phyloP scores from a whole-genome alignment of 441 rosid genomes.

The Syzygium syzygioides region DNA sequence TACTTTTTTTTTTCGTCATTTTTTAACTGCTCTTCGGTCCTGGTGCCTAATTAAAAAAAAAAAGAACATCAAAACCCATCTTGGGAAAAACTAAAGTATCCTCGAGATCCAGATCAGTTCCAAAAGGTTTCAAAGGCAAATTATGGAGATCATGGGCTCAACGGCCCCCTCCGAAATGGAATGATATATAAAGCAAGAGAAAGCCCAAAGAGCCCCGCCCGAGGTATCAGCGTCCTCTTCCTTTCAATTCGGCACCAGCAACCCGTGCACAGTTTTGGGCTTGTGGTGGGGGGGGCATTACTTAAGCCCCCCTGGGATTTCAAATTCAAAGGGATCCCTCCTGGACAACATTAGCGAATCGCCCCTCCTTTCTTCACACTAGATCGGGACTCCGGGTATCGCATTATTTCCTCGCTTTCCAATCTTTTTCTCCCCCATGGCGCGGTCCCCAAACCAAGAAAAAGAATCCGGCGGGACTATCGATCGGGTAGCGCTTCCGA shows the following conservation, averaged over 20 bases:
- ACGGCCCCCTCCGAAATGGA: background rate
- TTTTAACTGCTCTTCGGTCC: background rate
- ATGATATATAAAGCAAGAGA: background rate
- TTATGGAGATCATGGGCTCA: background rate
- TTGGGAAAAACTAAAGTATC: accelerated
- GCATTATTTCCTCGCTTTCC: background rate
- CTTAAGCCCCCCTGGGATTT: background rate
- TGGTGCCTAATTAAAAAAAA: background rate
- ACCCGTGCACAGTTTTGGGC: background rate
- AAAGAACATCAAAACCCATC: background rate
- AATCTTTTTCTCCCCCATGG: no score
- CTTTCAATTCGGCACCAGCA: background rate
- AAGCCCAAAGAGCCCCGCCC: background rate
- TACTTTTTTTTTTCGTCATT: background rate
- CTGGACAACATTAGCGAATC: background rate
- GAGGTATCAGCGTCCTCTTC: background rate
- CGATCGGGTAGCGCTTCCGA: background rate
- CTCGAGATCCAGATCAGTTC: background rate
- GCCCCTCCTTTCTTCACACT: background rate
- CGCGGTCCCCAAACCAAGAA: background rate
- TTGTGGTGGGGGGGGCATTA: no score
- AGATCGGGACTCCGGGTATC: background rate
- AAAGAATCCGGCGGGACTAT: background rate
- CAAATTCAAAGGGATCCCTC: background rate
- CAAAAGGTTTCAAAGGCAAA: background rate